phyloP scores from a whole-genome alignment of 1,139 yeast species.

The Lodderomyces elongisporus region DNA sequence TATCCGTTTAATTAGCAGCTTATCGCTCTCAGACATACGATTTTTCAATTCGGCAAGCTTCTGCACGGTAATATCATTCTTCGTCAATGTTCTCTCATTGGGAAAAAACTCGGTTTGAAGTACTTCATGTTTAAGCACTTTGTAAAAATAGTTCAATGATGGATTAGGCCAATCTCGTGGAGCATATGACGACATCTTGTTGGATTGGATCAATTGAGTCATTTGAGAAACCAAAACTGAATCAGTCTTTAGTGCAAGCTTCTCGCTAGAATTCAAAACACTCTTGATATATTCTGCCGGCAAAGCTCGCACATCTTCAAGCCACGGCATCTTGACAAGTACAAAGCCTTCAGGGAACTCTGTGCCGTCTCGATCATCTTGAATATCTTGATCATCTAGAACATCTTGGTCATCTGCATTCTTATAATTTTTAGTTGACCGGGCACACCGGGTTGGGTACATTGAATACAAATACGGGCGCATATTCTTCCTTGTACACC shows the following conservation, averaged over 20 bases:
- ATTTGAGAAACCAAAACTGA: conserved; percentile 15
- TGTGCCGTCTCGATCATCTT: background rate
- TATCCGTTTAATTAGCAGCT: conserved; percentile 15
- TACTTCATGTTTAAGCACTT: conserved; percentile 59
- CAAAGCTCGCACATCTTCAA: conserved; percentile 55
- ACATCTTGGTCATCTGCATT: background rate
- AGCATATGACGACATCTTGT: conserved; percentile 31
- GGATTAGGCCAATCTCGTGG: conserved; percentile 67
- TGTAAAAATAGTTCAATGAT: conserved; percentile 59
- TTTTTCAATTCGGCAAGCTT: conserved; percentile 12
- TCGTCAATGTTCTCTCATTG: conserved; percentile 18
- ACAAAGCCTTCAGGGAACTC: conserved; percentile 59
- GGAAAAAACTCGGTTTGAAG: conserved; percentile 53
- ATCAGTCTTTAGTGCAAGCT: conserved; percentile 11
- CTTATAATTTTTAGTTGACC: conserved; percentile 15
- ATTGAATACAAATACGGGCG: conserved; percentile 58
- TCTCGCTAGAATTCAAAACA: conserved; percentile 3
- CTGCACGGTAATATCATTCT: conserved; percentile 16
- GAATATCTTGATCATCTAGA: background rate
- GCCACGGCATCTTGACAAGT: conserved; percentile 55
- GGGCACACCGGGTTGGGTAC: conserved; percentile 44
- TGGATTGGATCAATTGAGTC: conserved; percentile 14
- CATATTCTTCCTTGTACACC: conserved; percentile 51
- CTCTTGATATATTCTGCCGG: conserved; percentile 25
- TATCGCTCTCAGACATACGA: conserved; percentile 8